These are phyloP conservation scores for Talaromyces albobiverticillius DNA, from an alignment of 2,329 filamentous ascomycete species.

Conservation along the genomic window DNA sequence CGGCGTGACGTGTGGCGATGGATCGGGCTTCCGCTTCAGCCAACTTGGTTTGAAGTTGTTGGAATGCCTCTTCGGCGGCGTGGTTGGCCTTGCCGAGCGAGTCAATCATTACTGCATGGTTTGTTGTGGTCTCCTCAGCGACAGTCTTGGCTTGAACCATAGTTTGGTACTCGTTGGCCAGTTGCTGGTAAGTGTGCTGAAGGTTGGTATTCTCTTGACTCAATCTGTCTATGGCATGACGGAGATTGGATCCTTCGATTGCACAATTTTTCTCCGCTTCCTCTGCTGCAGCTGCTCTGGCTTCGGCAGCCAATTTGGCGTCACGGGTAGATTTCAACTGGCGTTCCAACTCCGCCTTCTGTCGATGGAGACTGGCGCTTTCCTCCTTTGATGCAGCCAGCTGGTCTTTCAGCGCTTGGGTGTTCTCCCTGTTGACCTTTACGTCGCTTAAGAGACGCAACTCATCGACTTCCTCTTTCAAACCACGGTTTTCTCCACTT, in stretches of 20 bases:
- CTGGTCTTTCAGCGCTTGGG: not conserved
- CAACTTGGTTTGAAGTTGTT: not conserved
- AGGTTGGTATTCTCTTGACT: not conserved
- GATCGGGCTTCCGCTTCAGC: not conserved
- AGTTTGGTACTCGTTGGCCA: not conserved
- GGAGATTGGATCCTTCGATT: not conserved
- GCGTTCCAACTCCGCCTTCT: not conserved
- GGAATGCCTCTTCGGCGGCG: not conserved
- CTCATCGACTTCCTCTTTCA: not conserved
- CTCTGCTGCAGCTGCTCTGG: slow-evolving; percentile 1
- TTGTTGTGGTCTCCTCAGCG: not conserved
- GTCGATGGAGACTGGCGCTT: not conserved
- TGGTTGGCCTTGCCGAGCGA: not conserved
- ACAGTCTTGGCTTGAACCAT: not conserved
- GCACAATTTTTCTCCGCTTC: not conserved
- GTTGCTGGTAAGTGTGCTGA: not conserved
- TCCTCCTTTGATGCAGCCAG: slow-evolving; percentile 1
- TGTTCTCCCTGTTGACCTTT: not conserved
- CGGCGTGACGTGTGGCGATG: not conserved
- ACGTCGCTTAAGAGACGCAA: not conserved
- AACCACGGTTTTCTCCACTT: not conserved
- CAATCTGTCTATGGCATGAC: not conserved
- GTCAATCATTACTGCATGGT: not conserved
- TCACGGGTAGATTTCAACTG: not conserved
- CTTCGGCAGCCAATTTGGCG: not conserved